A percentile compares a stretch with the other conserved stretches of the same genome.
Conservation (phyloP, 495 filamentous ascomycete genomes). For the Sphaerosporella brunnea region DNA sequence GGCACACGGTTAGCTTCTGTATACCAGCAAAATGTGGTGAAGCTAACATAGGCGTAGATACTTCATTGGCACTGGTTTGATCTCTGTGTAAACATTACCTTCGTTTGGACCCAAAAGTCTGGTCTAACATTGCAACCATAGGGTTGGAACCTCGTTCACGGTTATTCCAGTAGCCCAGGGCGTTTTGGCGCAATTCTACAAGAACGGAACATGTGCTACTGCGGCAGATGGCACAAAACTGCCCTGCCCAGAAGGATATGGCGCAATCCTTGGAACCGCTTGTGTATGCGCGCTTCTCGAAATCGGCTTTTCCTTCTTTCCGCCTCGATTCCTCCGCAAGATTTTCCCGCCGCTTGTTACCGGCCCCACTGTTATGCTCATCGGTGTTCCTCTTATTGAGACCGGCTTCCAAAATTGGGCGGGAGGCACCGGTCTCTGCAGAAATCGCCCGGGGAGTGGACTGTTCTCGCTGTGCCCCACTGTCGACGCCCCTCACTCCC, state of each 20-base stretch:
- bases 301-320: conserved; percentile 57
- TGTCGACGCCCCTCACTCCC: conserved; percentile 53
- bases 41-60: conserved; percentile 28
- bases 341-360: conserved; percentile 85
- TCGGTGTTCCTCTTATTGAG: conserved; percentile 56
- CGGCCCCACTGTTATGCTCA: conserved; percentile 63
- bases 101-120: not conserved
- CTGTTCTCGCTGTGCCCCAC: conserved; percentile 50
- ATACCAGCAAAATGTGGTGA: not conserved
- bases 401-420: conserved; percentile 72
- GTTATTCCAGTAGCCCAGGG: conserved; percentile 71
- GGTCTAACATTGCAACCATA: conserved; percentile 1
- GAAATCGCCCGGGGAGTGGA: conserved; percentile 36
- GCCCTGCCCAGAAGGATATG: conserved; percentile 72
- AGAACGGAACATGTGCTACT: conserved; percentile 45
- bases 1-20: conserved; percentile 42
- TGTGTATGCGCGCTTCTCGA: conserved; percentile 53
- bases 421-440: conserved; percentile 52
- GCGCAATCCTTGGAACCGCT: conserved; percentile 44
- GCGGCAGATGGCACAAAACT: conserved; percentile 45
- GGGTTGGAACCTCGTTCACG: conserved; percentile 66
- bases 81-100: conserved; percentile 42
- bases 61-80: conserved; percentile 71
- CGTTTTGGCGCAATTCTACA: conserved; percentile 70
- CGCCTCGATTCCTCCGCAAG: conserved; percentile 47